These are phyloP conservation scores for Nepenthes alata DNA, from an alignment of 179 eudicot genomes.

Conservation along the genomic window DNA sequence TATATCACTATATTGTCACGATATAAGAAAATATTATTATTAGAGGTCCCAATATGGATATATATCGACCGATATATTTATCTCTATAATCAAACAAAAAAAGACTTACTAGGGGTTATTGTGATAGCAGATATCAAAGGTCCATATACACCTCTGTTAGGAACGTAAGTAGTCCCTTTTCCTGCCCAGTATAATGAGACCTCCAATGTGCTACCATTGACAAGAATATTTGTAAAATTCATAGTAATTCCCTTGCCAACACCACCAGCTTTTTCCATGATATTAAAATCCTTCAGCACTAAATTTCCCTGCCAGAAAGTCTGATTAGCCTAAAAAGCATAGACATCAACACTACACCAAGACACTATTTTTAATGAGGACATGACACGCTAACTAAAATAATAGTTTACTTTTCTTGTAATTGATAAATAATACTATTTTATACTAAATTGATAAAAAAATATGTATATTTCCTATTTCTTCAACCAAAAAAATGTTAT, in stretches of 20 bases:
- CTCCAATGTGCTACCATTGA: constrained; percentile 35
- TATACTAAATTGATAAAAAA: too few relatives aligned
- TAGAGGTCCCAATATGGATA: too few relatives aligned
- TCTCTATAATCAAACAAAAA: background rate
- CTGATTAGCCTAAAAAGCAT: background rate
- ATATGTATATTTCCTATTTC: too few relatives aligned
- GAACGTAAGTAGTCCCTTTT: constrained; percentile 62
- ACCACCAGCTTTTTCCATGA: constrained; percentile 27
- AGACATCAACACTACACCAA: too few relatives aligned
- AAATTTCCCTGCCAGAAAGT: constrained; percentile 16
- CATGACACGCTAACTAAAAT: too few relatives aligned
- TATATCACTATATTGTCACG: too few relatives aligned
- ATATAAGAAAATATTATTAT: too few relatives aligned
- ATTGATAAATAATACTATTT: too few relatives aligned
- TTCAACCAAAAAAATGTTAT: too few relatives aligned
- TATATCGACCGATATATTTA: too few relatives aligned
- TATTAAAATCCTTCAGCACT: constrained; percentile 30
- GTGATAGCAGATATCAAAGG: constrained; percentile 72
- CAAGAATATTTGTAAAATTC: constrained; percentile 15
- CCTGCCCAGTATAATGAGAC: constrained; percentile 62
- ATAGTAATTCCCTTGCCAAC: constrained; percentile 16
- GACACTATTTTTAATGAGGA: too few relatives aligned
- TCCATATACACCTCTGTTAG: constrained; percentile 60
- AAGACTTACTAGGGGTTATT: constrained; percentile 49
- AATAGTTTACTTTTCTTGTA: too few relatives aligned